Percentiles rank a stretch among this genome's conserved stretches.
Evolutionary conservation across 2,329 filamentous ascomycete genomes (phyloP).

Genomic region (Alternaria alternata): DNA sequence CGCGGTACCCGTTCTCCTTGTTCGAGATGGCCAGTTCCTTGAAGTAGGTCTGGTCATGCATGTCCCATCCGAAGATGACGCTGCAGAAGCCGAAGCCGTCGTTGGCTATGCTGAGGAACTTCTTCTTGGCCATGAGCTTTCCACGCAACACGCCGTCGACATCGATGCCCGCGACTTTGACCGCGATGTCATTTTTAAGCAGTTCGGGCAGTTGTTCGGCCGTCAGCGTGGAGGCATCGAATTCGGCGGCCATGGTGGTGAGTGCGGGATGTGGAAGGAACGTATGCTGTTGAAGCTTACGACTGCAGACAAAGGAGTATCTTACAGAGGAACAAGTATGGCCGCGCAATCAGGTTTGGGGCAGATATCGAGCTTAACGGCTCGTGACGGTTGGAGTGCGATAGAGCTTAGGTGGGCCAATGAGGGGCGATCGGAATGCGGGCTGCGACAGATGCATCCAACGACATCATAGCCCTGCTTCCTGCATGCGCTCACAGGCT

Average conservation of each 20-base stretch:
- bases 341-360: constrained; percentile 18
- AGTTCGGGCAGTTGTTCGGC: constrained; percentile 70
- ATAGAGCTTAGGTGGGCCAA: constrained; percentile 43
- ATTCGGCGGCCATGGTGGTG: constrained; percentile 21
- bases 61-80: constrained; percentile 95
- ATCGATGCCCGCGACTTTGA: constrained; percentile 89
- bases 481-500: constrained; percentile 12
- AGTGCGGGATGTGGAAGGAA: neutral
- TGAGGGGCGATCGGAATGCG: constrained; percentile 28
- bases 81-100: constrained; percentile 93
- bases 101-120: constrained; percentile 84
- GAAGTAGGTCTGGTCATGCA: constrained; percentile 92
- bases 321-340: neutral
- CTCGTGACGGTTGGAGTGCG: constrained; percentile 8
- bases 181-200: constrained; percentile 74
- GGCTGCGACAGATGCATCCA: constrained; percentile 14
- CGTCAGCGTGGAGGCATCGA: constrained; percentile 59
- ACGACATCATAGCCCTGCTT: constrained; percentile 24
- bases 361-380: neutral
- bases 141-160: constrained; percentile 87
- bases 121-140: constrained; percentile 91
- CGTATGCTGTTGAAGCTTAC: neutral
- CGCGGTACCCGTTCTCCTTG: constrained; percentile 87
- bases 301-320: constrained; percentile 1
- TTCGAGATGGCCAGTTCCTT: constrained; percentile 87